Conservation (phyloP, 257 asterid genomes). For the Dorcoceras hygrometricum region DNA sequence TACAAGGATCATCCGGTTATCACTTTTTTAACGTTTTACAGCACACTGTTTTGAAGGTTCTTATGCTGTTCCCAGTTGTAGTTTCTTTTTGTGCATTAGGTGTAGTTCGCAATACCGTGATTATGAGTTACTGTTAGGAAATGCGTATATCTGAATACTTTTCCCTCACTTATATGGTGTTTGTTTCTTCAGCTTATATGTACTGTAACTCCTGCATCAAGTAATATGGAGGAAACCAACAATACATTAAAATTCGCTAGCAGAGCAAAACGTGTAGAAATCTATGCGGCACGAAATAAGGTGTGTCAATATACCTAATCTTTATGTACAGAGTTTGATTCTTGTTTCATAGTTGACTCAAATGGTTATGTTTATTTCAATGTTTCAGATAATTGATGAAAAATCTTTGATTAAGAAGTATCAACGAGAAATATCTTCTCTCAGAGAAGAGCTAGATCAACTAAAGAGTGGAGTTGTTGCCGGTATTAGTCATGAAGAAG, state of each 20-base stretch:
- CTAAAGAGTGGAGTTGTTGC: conserved; percentile 69
- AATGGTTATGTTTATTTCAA: conserved; percentile 11
- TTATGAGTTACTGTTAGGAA: conserved; percentile 6
- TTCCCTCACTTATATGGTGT: conserved; percentile 23
- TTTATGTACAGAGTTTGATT: conserved; percentile 9
- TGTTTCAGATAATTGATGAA: conserved; percentile 88
- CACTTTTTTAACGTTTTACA: neutral
- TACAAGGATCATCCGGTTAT: conserved; percentile 18
- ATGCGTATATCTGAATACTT: conserved; percentile 9
- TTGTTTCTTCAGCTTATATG: conserved; percentile 72
- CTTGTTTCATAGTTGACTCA: conserved; percentile 22
- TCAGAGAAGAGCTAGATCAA: conserved; percentile 89
- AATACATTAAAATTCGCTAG: conserved; percentile 97
- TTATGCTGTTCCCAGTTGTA: conserved; percentile 7
- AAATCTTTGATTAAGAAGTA: conserved; percentile 96
- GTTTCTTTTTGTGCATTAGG: conserved; percentile 23
- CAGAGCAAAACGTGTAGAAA: conserved; percentile 95
- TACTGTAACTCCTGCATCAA: conserved; percentile 97
- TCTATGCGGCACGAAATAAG: conserved; percentile 88
- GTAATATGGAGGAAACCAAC: conserved; percentile 97
- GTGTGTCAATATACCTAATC: conserved; percentile 39
- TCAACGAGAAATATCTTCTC: conserved; percentile 87
- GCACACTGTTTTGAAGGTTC: conserved; percentile 12
- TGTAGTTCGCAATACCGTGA: conserved; percentile 11
- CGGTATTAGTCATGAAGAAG: conserved; percentile 83